Evolutionary conservation across 495 filamentous ascomycete species (phyloP).

Genomic region (Talaromyces borbonicus): DNA sequence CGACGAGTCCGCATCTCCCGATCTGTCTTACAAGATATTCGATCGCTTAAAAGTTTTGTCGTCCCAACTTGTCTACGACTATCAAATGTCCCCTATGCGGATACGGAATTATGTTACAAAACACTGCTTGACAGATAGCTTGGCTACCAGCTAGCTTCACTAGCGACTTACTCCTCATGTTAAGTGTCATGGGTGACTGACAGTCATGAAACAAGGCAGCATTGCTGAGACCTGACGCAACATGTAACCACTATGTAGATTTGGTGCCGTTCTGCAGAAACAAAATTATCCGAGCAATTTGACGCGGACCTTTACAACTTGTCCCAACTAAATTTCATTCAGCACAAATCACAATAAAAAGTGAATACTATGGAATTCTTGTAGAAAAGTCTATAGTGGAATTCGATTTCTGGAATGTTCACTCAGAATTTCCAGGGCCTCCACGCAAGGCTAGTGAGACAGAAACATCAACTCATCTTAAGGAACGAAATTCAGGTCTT

Average conservation of each 20-base stretch:
- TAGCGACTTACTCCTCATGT: background rate
- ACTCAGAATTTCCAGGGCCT: too few species aligned
- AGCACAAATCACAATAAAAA: too few species aligned
- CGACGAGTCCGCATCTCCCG: background rate
- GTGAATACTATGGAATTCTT: too few species aligned
- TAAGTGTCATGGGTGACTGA: background rate
- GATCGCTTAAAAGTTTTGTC: slow-evolving; percentile 19
- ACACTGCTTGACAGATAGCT: slow-evolving; percentile 12
- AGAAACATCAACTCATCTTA: too few species aligned
- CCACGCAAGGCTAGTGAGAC: too few species aligned
- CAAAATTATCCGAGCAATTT: too few species aligned
- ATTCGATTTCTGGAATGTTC: too few species aligned
- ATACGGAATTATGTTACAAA: slow-evolving; percentile 24
- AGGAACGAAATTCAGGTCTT: too few species aligned
- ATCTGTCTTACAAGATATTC: slow-evolving; percentile 7
- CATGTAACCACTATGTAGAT: slow-evolving; percentile 4
- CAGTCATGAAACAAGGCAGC: background rate
- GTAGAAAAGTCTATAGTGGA: too few species aligned
- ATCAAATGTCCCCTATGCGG: slow-evolving; percentile 25
- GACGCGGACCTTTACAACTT: too few species aligned
- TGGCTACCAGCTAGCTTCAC: background rate
- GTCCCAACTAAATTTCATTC: too few species aligned
- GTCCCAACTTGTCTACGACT: slow-evolving; percentile 16
- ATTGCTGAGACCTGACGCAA: background rate
- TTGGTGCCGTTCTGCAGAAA: background rate